phyloP scores from a whole-genome alignment of 2,329 filamentous ascomycete genomes.

The Penicillium brevicompactum region DNA sequence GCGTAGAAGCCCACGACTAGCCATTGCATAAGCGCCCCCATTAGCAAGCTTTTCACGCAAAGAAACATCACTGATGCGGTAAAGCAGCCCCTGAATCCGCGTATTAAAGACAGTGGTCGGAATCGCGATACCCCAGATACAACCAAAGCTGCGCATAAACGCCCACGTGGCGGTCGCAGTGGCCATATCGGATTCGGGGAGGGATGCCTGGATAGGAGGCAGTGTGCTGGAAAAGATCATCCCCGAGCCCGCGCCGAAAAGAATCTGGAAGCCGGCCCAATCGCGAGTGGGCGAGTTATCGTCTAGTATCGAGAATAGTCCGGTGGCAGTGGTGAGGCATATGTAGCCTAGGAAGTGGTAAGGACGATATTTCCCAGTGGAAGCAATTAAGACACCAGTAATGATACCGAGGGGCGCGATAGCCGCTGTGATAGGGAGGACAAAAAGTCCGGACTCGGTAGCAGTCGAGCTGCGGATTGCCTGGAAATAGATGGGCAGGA shows the following conservation, averaged over 20 bases:
- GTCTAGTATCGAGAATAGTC: conserved; percentile 30
- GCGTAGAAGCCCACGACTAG: conserved; percentile 8
- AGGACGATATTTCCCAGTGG: conserved; percentile 36
- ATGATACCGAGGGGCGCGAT: conserved; percentile 31
- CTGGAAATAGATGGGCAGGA: conserved; percentile 52
- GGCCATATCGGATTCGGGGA: conserved; percentile 32
- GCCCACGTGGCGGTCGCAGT: conserved; percentile 29
- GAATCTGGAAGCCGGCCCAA: conserved; percentile 35
- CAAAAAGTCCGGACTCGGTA: conserved; percentile 30
- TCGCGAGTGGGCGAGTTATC: conserved; percentile 23
- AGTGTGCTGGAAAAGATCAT: conserved; percentile 27
- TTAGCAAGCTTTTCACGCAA: conserved; percentile 11
- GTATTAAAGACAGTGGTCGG: conserved; percentile 36
- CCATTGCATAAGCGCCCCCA: conserved; percentile 28
- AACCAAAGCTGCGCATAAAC: conserved; percentile 35
- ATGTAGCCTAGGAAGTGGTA: conserved; percentile 33
- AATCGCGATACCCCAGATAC: conserved; percentile 34
- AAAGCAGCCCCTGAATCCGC: conserved; percentile 18
- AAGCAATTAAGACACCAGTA: conserved; percentile 34
- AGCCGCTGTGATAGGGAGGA: conserved; percentile 33
- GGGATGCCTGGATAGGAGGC: conserved; percentile 31
- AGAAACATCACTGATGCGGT: conserved; percentile 12
- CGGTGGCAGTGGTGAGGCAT: conserved; percentile 28
- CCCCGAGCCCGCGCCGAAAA: conserved; percentile 29
- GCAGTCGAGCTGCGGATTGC: conserved; percentile 40